Base-by-base conservation (phyloP, 2,329 filamentous ascomycete genomes). In the Epichloe brachyelytri region DNA sequence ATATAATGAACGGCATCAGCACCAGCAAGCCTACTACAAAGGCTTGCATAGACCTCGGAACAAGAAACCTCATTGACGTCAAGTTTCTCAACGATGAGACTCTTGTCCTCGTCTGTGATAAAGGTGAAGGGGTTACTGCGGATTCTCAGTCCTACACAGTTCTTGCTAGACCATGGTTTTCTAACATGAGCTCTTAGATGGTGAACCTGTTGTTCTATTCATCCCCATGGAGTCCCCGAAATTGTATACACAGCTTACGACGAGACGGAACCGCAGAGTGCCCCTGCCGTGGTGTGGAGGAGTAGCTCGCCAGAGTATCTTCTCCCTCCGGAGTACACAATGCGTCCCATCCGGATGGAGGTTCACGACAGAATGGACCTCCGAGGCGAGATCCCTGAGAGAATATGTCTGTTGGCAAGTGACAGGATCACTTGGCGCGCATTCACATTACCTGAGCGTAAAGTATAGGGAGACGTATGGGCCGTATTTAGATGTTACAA, bases 31-130 rank as follows among this genome's bases (percentile, higher is more conserved):
- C 64, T 1, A 68, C 68, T 2, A 62, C 63, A n/a, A 64, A 65
- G 4, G 69, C 71, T 37, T 61, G 63, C 22, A 55, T 80, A 8
- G 64, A 65, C 34, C 63, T 79, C 2, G 67, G 64, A 1, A 59
- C 66, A 5, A 67, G 67, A 11, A 67, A 63, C n/a, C 65, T 83
- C 15, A 63, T 79, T 19, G 83, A 88, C 61, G 64, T 85, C 14
- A 82, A 83, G 60, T 88, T 89, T 59, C 73, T 86, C 43, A 74
- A 84, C 58, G 78, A 85, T 51, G 65, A 73, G 12, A 72, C 69
- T 0, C 62, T 89, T 2, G 71, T 88, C 49, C 57, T 86, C 1
- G 72, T 89, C 2, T 65, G 77, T 75, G 65, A 60, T 62, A 43
- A 57, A 49, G 69, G 74, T 72, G 39, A 41, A 11, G 20, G 19